Conservation (phyloP, 2,329 filamentous ascomycete species). For the Colletotrichum tabaci region DNA sequence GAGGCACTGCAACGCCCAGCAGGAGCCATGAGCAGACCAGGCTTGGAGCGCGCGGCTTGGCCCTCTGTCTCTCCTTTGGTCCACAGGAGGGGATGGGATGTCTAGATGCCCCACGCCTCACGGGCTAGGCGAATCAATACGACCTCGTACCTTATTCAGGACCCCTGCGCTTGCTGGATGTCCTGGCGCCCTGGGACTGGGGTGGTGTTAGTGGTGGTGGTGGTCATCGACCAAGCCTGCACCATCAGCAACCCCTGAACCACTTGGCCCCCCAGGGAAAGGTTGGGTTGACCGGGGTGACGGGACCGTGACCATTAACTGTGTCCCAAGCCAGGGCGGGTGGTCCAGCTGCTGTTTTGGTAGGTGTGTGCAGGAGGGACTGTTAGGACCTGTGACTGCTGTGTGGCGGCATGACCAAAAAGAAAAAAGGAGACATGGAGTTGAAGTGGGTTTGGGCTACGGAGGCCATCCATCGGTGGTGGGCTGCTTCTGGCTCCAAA, state of each 20-base stretch:
- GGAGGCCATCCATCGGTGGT: not conserved
- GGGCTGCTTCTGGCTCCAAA: conserved; percentile 9
- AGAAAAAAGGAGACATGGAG: not conserved
- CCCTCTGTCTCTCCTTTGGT: not conserved
- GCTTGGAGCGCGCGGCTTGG: not conserved
- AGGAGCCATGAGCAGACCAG: conserved; percentile 6
- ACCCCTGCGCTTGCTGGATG: conserved; percentile 33
- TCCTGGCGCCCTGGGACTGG: not conserved
- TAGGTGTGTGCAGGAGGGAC: not conserved
- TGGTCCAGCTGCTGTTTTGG: not conserved
- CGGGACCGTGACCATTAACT: conserved; percentile 13
- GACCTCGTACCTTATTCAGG: conserved; percentile 42
- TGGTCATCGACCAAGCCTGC: conserved; percentile 37
- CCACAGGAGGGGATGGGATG: conserved; percentile 26
- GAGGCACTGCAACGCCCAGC: conserved; percentile 33
- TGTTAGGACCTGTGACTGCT: not conserved
- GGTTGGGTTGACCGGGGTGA: conserved; percentile 22
- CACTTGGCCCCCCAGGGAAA: conserved; percentile 18
- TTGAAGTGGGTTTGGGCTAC: conserved; percentile 16
- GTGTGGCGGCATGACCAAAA: conserved; percentile 23
- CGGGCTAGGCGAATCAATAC: conserved; percentile 39
- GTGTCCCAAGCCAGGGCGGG: not conserved
- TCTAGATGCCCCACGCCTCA: conserved; percentile 2
- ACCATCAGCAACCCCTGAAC: conserved; percentile 31
- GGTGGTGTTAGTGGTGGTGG: conserved; percentile 7